Base-by-base conservation (phyloP, 106 monocot species). In the Dendrobium officinale region DNA sequence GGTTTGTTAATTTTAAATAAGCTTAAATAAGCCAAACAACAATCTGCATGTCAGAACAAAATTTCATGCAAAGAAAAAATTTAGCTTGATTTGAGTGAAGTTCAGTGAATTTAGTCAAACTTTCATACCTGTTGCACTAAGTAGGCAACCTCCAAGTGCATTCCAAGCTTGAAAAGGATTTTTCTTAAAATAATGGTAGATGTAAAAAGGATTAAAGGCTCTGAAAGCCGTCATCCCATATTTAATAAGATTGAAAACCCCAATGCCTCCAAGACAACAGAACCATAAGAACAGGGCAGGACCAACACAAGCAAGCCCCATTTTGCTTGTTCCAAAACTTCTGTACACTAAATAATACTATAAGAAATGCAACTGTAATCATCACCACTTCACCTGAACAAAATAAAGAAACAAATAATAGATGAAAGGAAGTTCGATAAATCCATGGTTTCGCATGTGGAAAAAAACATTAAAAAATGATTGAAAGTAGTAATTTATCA, bases 211-310 rank as follows among this genome's bases (percentile, higher is more conserved):
- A 82, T 95, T 99, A 58, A 99, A 95, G 66, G 98, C 98, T 79
- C 49, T 91, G 8, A 95, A 82, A 80, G 85, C 92, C 61, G 78
- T 85, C 44, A 78, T 87, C 20, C 88, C 95, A 85, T 99, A 93
- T 83, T 88, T 93, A 27, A 85, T 44, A n/a, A 99, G 85, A 83
- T 99, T 95, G 83, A 86, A 99, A 72, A 95, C 83, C 45, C 98
- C 95, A 80, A 91, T 88, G 44, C 89, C 91, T 47, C 84, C 98
- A 76, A 99, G 95, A 37, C 82, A 92, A 72, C 88, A 99, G 82
- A 99, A 95, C 98, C 95, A 99, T 85, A 99, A 82, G 70, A 95
- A 91, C 64, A 99, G 77, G 72, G 91, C 92, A 84, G 98, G 95
- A 16, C 95, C 98, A 54, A 95, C 87, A n/a, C n/a, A n/a, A 42